Conservation (phyloP, 495 filamentous ascomycete genomes). For the Penicillium bialowiezense region DNA sequence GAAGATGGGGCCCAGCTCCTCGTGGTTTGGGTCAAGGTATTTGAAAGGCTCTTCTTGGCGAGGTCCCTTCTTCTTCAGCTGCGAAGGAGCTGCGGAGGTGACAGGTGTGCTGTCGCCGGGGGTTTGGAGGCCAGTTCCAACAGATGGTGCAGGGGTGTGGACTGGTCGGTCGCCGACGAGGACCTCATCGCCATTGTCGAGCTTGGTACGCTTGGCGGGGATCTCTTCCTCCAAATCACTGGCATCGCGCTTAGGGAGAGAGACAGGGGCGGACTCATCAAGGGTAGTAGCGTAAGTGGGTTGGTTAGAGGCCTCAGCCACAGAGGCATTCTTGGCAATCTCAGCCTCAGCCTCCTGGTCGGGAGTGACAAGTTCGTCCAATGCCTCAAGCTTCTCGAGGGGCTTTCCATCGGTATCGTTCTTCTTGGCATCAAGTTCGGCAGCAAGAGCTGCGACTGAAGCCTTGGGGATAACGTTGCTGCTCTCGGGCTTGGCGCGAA, state of each 20-base stretch:
- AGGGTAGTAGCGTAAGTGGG: conserved; percentile 38
- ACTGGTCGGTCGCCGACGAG: conserved; percentile 49
- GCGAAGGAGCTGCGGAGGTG: conserved; percentile 22
- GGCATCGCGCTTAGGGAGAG: conserved; percentile 37
- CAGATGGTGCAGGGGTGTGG: conserved; percentile 44
- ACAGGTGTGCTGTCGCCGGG: conserved; percentile 33
- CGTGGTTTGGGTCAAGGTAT: conserved; percentile 69
- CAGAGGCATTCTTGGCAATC: conserved; percentile 42
- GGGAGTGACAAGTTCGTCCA: conserved; percentile 45
- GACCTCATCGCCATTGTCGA: conserved; percentile 44
- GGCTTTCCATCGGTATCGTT: conserved; percentile 34
- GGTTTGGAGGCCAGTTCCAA: conserved; percentile 38
- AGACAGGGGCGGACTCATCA: conserved; percentile 17
- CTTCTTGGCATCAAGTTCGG: conserved; percentile 50
- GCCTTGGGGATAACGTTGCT: conserved; percentile 54
- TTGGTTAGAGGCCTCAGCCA: conserved; percentile 40
- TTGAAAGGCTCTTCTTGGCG: conserved; percentile 87
- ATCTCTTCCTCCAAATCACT: conserved; percentile 41
- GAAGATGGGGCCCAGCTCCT: conserved; percentile 70
- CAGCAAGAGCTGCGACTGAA: conserved; percentile 52
- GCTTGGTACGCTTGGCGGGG: conserved; percentile 46
- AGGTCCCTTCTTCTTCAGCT: conserved; percentile 41
- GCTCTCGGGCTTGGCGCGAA: conserved; percentile 77
- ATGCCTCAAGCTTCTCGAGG: conserved; percentile 48
- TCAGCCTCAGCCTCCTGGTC: conserved; percentile 33